Conservation (phyloP, 1,284 basidiomycete genomes). For the Ustanciosporium gigantosporum region DNA sequence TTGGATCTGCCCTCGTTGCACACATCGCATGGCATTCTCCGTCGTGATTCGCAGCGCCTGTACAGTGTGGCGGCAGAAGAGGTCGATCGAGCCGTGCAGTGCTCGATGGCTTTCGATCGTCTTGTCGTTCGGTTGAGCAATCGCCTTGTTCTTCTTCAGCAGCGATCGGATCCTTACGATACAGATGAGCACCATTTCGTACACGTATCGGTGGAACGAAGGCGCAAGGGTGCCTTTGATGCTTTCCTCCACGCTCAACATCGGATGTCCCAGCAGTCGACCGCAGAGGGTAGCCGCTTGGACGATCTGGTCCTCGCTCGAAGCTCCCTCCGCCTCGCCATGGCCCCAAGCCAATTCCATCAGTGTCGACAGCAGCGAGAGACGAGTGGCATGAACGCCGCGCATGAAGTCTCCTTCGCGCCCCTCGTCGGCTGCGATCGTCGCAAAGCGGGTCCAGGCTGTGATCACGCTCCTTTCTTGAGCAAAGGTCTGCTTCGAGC, state of each 20-base stretch:
- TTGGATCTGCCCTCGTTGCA: constrained; percentile 66
- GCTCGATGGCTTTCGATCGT: constrained; percentile 61
- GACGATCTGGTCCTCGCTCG: constrained; percentile 66
- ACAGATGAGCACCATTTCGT: constrained; percentile 39
- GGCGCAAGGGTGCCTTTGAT: constrained; percentile 71
- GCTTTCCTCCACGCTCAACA: constrained; percentile 75
- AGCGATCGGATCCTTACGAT: constrained; percentile 19
- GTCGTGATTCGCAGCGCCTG: constrained; percentile 70
- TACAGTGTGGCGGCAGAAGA: constrained; percentile 71
- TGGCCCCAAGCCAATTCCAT: constrained; percentile 71
- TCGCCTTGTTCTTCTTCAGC: constrained; percentile 4
- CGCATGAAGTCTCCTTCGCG: constrained; percentile 82
- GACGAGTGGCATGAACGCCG: constrained; percentile 74
- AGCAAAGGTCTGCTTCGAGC: constrained; percentile 63
- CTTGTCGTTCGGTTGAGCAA: constrained; percentile 17
- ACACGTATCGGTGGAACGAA: constrained; percentile 70
- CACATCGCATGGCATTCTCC: constrained; percentile 64
- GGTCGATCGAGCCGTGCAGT: constrained; percentile 78
- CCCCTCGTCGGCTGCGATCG: constrained; percentile 69
- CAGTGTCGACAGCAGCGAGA: constrained; percentile 74
- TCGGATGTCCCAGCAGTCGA: constrained; percentile 72
- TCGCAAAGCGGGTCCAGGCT: constrained; percentile 36
- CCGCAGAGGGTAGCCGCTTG: constrained; percentile 69
- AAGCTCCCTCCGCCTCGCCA: constrained; percentile 60
- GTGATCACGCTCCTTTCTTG: constrained; percentile 24